Evolutionary conservation across 345 rosid genomes (phyloP).

Genomic region (Brassica carinata): DNA sequence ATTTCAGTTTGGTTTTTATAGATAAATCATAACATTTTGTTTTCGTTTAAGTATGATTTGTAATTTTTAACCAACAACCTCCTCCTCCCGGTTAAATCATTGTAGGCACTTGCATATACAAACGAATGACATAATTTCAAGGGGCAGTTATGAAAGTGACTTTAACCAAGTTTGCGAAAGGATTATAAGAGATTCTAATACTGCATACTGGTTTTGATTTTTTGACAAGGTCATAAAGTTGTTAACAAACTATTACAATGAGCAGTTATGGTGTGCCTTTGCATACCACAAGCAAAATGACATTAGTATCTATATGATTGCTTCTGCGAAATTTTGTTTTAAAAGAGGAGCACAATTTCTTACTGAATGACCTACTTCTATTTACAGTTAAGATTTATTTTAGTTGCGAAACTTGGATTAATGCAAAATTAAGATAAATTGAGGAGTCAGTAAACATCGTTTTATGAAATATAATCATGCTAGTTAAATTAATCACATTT

Average conservation of each 20-base stretch:
- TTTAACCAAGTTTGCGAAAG: background rate
- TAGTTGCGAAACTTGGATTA: too few relatives aligned
- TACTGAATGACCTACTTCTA: too few relatives aligned
- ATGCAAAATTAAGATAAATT: too few relatives aligned
- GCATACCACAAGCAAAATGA: too few relatives aligned
- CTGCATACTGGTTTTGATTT: background rate
- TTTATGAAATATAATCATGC: too few relatives aligned
- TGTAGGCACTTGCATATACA: slow-evolving; percentile 28
- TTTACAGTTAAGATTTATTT: too few relatives aligned
- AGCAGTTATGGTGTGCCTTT: too few relatives aligned
- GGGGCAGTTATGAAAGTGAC: slow-evolving; percentile 32
- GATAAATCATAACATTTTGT: background rate
- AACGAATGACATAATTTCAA: slow-evolving; percentile 23
- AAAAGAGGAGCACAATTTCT: too few relatives aligned
- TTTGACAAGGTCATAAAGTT: background rate
- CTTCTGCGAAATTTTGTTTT: too few relatives aligned
- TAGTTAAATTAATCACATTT: background rate
- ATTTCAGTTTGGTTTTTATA: background rate
- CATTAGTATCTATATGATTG: too few relatives aligned
- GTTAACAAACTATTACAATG: too few relatives aligned
- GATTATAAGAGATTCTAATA: background rate
- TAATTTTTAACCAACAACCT: slow-evolving; percentile 15
- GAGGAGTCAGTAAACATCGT: too few relatives aligned
- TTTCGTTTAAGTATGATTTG: background rate
- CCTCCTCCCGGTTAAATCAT: background rate